phyloP scores from a whole-genome alignment of 139 green algal species.

The Volvox africanus region DNA sequence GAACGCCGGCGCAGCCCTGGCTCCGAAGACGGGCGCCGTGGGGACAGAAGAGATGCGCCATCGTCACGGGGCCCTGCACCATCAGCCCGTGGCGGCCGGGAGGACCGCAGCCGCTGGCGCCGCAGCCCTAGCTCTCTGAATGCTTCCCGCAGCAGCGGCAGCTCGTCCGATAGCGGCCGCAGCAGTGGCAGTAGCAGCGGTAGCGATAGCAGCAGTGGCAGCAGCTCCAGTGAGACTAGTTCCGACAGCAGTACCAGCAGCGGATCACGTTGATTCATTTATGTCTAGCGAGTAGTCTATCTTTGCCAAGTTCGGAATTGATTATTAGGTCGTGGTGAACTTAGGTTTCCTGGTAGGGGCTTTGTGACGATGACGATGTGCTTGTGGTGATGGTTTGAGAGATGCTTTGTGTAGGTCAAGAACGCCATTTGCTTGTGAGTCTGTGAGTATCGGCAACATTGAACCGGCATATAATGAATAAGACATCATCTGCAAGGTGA shows the following conservation, averaged over 20 bases:
- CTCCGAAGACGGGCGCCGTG: neutral
- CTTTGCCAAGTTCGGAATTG: too few relatives aligned
- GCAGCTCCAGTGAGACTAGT: neutral
- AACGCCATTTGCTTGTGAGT: too few relatives aligned
- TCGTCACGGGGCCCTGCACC: neutral
- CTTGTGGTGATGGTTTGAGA: too few relatives aligned
- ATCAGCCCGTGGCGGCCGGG: neutral
- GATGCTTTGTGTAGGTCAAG: too few relatives aligned
- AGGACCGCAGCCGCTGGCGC: neutral
- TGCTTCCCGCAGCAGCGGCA: neutral
- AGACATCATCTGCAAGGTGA: too few relatives aligned
- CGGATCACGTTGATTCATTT: neutral
- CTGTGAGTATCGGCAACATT: too few relatives aligned
- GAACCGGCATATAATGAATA: too few relatives aligned
- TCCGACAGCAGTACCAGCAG: slow-evolving; percentile 20
- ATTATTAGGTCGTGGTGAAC: too few relatives aligned
- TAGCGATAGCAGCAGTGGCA: neutral
- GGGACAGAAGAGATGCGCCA: too few relatives aligned
- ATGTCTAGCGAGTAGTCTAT: neutral
- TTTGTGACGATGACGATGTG: too few relatives aligned
- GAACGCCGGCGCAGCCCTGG: neutral
- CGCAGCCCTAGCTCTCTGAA: slow-evolving; percentile 27
- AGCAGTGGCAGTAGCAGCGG: slow-evolving; percentile 10
- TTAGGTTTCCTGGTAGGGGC: too few relatives aligned
- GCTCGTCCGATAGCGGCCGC: neutral